Conservation (phyloP, 768 basidiomycete genomes). For the Boletus subparvulus region DNA sequence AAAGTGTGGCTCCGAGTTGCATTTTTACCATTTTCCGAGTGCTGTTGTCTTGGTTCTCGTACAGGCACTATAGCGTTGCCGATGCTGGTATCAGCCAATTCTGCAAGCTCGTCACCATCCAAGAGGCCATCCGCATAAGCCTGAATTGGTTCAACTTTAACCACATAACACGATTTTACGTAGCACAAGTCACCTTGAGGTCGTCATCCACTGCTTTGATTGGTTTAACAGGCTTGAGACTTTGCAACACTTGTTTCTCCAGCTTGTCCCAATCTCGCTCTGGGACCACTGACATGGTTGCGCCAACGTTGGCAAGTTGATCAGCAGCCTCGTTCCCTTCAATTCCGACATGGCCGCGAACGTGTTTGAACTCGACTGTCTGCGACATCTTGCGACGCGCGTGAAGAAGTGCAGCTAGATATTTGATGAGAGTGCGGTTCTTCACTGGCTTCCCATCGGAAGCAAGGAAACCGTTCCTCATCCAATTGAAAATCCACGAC, state of each 20-base stretch:
- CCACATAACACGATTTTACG: background rate
- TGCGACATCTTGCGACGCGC: conserved; percentile 52
- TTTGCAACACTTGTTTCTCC: conserved; percentile 13
- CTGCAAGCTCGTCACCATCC: conserved; percentile 34
- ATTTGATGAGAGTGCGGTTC: conserved; percentile 70
- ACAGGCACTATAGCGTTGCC: background rate
- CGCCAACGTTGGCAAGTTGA: conserved; percentile 61
- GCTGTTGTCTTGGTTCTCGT: background rate
- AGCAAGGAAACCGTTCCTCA: conserved; percentile 48
- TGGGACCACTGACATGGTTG: conserved; percentile 33
- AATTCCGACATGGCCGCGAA: conserved; percentile 76
- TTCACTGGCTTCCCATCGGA: conserved; percentile 58
- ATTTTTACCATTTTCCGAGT: background rate
- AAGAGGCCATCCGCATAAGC: conserved; percentile 39
- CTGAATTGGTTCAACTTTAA: conserved; percentile 12
- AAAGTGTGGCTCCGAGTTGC: background rate
- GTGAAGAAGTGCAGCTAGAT: conserved; percentile 62
- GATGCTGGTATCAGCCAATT: conserved; percentile 12
- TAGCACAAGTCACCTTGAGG: conserved; percentile 19
- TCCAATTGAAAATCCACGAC: conserved; percentile 72
- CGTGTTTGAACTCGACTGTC: conserved; percentile 62
- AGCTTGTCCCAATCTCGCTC: conserved; percentile 62
- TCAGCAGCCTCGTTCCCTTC: conserved; percentile 90
- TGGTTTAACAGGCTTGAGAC: conserved; percentile 9
- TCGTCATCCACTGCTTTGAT: conserved; percentile 3